Percentiles rank a stretch among this genome's conserved stretches.
These are phyloP conservation scores for Aspergillus oerlinghausenensis DNA, from an alignment of 2,329 filamentous ascomycete genomes.

Conservation along the genomic window DNA sequence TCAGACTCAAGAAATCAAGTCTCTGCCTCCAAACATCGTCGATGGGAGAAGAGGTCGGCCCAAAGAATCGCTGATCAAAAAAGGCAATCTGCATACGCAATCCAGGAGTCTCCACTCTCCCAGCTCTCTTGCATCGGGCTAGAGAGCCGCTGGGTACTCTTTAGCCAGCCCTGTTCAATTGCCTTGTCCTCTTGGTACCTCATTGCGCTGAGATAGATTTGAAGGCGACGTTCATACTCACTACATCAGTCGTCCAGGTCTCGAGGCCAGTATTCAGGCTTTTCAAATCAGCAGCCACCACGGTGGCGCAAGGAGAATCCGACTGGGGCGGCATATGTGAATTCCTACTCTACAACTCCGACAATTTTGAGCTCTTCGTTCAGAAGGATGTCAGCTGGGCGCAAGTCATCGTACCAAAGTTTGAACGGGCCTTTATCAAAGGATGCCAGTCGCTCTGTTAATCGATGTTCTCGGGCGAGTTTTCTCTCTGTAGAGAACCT, in stretches of 20 bases:
- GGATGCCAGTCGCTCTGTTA: constrained; percentile 11
- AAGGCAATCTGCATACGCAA: constrained; percentile 2
- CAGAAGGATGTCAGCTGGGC: constrained; percentile 16
- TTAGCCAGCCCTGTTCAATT: constrained; percentile 4
- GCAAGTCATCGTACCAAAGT: constrained; percentile 22
- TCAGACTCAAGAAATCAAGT: neutral
- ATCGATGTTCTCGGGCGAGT: constrained; percentile 10
- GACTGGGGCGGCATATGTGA: constrained; percentile 18
- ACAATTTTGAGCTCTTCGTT: constrained; percentile 9
- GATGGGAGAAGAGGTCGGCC: neutral
- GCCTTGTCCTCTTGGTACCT: constrained; percentile 7
- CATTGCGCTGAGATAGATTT: constrained; percentile 15
- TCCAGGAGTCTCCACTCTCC: constrained; percentile 12
- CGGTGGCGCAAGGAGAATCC: constrained; percentile 18
- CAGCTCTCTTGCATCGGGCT: constrained; percentile 9
- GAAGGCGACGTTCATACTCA: constrained; percentile 9
- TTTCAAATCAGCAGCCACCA: constrained; percentile 21
- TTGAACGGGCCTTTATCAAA: constrained; percentile 19
- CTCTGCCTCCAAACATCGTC: neutral
- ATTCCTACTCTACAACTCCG: constrained; percentile 21
- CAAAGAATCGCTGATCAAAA: constrained; percentile 6
- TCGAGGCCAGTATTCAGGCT: constrained; percentile 19
- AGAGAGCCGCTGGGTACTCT: constrained; percentile 11
- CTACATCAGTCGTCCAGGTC: constrained; percentile 16
- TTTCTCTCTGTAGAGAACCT: neutral